Evolutionary conservation across 805 yeast species (phyloP).

Genomic region (Hanseniaspora jakobsenii): DNA sequence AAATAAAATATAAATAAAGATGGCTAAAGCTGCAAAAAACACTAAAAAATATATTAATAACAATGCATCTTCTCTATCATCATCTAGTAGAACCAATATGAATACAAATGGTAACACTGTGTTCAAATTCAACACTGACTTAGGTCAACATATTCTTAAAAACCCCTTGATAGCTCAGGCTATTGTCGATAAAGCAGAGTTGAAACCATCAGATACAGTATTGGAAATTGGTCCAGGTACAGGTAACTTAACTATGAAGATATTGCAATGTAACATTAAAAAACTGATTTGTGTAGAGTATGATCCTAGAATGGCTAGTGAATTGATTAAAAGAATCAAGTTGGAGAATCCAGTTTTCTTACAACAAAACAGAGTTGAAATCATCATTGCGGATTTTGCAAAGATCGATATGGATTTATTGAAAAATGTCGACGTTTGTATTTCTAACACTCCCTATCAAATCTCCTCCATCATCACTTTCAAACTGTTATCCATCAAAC

Average conservation of each 20-base stretch:
- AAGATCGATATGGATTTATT: constrained; percentile 55
- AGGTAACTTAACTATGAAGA: constrained; percentile 88
- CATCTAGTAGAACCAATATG: constrained; percentile 46
- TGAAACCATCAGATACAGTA: constrained; percentile 84
- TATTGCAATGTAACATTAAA: constrained; percentile 70
- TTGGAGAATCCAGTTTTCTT: constrained; percentile 9
- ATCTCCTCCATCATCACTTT: constrained; percentile 94
- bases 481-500: constrained; percentile 67
- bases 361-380: constrained; percentile 52
- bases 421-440: constrained; percentile 91
- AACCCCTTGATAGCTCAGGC: constrained; percentile 97
- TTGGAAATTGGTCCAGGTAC: constrained; percentile 99
- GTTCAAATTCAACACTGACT: constrained; percentile 90
- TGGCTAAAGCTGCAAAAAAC: constrained; percentile 59
- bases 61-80: constrained; percentile 51
- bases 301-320: constrained; percentile 99
- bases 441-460: constrained; percentile 94
- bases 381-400: constrained; percentile 89
- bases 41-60: constrained; percentile 40
- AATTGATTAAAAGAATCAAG: constrained; percentile 88
- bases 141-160: constrained; percentile 93
- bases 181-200: constrained; percentile 89
- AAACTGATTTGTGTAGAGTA: constrained; percentile 94
- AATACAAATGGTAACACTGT: constrained; percentile 41
- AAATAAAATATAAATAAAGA: constrained; percentile 19